Percentiles rank a stretch among this genome's conserved stretches.
Evolutionary conservation across 768 basidiomycete genomes (phyloP).

Genomic region (Coprinopsis cinerea): DNA sequence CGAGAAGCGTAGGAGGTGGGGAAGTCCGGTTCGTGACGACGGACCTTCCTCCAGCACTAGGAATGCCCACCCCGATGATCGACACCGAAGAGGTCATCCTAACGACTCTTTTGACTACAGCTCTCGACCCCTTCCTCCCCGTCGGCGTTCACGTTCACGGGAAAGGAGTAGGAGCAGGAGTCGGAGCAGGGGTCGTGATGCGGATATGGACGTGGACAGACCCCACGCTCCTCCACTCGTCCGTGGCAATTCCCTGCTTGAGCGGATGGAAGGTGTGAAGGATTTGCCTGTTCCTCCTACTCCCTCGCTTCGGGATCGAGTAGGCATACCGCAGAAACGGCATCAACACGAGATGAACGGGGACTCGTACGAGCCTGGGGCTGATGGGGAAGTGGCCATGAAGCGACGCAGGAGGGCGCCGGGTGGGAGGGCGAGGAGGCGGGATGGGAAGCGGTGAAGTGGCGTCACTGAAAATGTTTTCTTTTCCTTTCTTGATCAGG

Average conservation of each 20-base stretch:
- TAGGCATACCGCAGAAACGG: conserved; percentile 11
- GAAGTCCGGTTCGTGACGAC: background rate
- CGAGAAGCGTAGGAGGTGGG: background rate
- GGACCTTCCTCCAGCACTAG: background rate
- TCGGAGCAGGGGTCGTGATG: background rate
- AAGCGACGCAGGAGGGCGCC: background rate
- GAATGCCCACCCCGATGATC: background rate
- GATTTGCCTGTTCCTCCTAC: background rate
- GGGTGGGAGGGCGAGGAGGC: background rate
- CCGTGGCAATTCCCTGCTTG: conserved; percentile 6
- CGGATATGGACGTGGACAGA: conserved; percentile 5
- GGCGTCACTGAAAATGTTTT: background rate
- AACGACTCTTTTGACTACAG: too few species aligned
- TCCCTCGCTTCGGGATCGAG: conserved; percentile 12
- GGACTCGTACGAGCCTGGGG: background rate
- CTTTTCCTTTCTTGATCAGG: too few species aligned
- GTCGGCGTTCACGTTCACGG: too few species aligned
- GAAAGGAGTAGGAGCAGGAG: background rate
- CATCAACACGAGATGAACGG: background rate
- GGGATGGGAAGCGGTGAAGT: background rate
- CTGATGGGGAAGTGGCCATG: background rate
- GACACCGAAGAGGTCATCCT: background rate
- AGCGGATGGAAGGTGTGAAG: background rate
- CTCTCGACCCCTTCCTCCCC: too few species aligned
- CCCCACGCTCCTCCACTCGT: background rate